phyloP scores from a whole-genome alignment of 2,329 filamentous ascomycete genomes.

The Talaromyces sp. region DNA sequence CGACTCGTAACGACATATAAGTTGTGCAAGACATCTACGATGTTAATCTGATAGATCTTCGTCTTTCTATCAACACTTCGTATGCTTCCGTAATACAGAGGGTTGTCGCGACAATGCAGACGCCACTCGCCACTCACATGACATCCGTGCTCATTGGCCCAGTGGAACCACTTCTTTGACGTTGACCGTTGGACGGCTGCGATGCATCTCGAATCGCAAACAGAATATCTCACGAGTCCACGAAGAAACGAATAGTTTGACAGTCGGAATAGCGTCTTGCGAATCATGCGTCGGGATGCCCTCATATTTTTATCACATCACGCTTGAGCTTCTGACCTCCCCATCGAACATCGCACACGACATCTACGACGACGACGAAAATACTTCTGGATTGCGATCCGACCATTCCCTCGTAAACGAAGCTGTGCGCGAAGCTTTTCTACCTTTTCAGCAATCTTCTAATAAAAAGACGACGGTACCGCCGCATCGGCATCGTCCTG shows the following conservation, averaged over 20 bases:
- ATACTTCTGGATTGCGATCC: conserved; percentile 5
- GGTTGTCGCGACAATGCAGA: background rate
- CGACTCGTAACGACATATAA: background rate
- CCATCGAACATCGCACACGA: conserved; percentile 17
- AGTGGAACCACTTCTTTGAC: background rate
- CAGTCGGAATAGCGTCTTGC: background rate
- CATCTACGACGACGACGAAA: background rate
- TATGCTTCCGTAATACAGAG: no score
- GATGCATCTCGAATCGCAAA: background rate
- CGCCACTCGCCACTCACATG: conserved; percentile 17
- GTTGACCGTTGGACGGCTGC: background rate
- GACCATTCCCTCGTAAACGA: conserved; percentile 30
- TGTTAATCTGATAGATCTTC: no score
- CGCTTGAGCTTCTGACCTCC: conserved; percentile 55
- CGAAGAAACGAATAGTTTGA: background rate
- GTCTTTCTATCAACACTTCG: background rate
- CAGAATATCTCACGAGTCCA: background rate
- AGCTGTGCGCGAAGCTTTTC: conserved; percentile 36
- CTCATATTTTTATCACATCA: conserved; percentile 62
- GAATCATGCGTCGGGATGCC: conserved; percentile 48
- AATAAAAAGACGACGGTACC: conserved; percentile 7
- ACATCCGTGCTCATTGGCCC: conserved; percentile 2
- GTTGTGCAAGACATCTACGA: no score
- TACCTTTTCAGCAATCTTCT: conserved; percentile 33
- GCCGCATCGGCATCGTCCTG: background rate